Conservation (phyloP, 352 stramenopile genomes). For the Sclerospora graminicola region DNA sequence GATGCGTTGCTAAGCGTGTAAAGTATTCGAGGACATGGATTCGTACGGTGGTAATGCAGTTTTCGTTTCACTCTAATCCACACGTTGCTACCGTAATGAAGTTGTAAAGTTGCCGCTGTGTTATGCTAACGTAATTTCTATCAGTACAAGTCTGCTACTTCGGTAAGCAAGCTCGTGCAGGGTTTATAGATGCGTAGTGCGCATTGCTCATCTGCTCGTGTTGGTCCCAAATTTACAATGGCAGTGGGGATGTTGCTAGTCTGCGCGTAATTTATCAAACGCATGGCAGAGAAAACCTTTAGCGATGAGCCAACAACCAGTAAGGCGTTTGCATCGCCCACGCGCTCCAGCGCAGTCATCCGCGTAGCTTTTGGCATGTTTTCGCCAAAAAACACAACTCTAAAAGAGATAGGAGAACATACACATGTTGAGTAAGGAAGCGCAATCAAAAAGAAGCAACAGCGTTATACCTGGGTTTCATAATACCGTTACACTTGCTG, state of each 20-base stretch:
- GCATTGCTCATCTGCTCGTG: slow-evolving; percentile 74
- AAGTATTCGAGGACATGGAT: slow-evolving; percentile 20
- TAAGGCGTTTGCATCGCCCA: slow-evolving; percentile 83
- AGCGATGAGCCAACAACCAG: slow-evolving; percentile 91
- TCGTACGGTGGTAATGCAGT: slow-evolving; percentile 10
- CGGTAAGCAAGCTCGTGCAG: slow-evolving; percentile 41
- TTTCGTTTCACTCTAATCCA: slow-evolving; percentile 10
- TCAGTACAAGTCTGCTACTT: slow-evolving; percentile 22
- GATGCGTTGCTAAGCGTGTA: slow-evolving; percentile 22
- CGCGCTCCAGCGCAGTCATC: slow-evolving; percentile 40
- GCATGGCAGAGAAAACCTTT: slow-evolving; percentile 91
- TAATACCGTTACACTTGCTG: slow-evolving; percentile 58
- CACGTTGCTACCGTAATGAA: slow-evolving; percentile 8
- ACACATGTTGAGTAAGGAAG: too few species aligned
- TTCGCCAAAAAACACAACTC: slow-evolving; percentile 97
- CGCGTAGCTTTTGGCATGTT: slow-evolving; percentile 84
- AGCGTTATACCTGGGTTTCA: slow-evolving; percentile 54
- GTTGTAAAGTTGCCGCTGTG: not conserved
- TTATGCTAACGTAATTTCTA: slow-evolving; percentile 10
- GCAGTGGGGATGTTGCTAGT: slow-evolving; percentile 55
- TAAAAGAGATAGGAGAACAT: slow-evolving; percentile 11
- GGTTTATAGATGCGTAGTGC: slow-evolving; percentile 60
- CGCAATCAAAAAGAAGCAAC: not conserved
- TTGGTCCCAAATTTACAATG: slow-evolving; percentile 85
- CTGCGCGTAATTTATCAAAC: slow-evolving; percentile 78